These are phyloP conservation scores for Eragrostis nindensis DNA, from an alignment of 176 grass and related monocot genomes.

Conservation along the genomic window DNA sequence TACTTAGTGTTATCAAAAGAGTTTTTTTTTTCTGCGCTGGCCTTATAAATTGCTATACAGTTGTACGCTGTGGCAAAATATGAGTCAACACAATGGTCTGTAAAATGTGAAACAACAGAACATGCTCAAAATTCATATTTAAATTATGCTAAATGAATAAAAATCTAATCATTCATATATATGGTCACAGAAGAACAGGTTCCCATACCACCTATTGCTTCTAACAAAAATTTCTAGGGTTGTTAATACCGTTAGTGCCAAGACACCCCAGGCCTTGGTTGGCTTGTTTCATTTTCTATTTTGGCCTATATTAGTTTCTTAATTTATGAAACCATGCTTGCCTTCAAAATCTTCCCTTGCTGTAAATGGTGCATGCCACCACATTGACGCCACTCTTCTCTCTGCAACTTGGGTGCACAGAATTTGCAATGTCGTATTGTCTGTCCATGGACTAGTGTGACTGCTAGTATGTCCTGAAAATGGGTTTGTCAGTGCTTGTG, in stretches of 20 bases:
- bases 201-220: not conserved
- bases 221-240: not conserved
- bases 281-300: slow-evolving; percentile 17
- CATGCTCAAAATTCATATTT: not conserved
- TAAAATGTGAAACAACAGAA: not conserved
- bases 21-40: not conserved
- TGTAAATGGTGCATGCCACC: not conserved
- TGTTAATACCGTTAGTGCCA: not conserved
- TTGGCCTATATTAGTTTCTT: not conserved
- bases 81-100: not conserved
- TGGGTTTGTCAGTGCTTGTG: not conserved
- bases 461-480: slow-evolving; percentile 6
- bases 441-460: slow-evolving; percentile 1
- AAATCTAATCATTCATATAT: not conserved
- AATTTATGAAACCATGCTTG: not conserved
- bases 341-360: not conserved
- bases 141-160: slow-evolving; percentile 5
- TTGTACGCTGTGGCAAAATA: not conserved
- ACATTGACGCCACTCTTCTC: not conserved
- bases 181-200: not conserved
- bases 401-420: not conserved
- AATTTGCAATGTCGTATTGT: not conserved
- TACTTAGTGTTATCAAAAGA: not conserved
- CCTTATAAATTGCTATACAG: not conserved
- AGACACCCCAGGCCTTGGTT: not conserved